Conservation (phyloP, 441 rosid species). For the Adansonia madagascariensis region DNA sequence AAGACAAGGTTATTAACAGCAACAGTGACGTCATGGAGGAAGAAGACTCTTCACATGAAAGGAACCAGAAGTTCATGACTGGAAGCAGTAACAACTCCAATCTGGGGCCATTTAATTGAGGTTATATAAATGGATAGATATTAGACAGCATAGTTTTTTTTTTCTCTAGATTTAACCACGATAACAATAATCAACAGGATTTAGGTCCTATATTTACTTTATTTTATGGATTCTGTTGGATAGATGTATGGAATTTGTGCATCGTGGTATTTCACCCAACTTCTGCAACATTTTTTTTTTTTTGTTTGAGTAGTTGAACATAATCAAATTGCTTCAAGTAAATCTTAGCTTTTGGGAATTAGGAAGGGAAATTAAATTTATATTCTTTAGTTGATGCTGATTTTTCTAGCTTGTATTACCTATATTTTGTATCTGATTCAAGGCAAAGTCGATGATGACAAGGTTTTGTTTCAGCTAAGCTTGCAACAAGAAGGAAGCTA, state of each 20-base stretch:
- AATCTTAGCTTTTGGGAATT: neutral
- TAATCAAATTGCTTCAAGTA: too few relatives aligned
- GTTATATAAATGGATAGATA: neutral
- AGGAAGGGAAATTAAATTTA: neutral
- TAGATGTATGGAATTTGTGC: neutral
- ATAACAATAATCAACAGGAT: neutral
- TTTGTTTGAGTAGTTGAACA: neutral
- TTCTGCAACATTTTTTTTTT: neutral
- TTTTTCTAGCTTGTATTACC: neutral
- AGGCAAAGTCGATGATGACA: too few relatives aligned
- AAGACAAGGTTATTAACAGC: constrained; percentile 29
- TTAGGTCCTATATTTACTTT: neutral
- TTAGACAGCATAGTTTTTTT: neutral
- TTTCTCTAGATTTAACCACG: neutral
- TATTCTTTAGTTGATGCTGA: neutral
- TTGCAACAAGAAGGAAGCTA: neutral
- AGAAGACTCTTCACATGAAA: constrained; percentile 16
- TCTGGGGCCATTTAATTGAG: constrained; percentile 18
- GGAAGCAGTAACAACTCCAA: neutral
- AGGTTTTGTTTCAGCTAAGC: too few relatives aligned
- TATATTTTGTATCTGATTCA: too few relatives aligned
- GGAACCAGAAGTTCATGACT: neutral
- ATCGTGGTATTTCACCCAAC: neutral
- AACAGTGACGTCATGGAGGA: constrained; percentile 13
- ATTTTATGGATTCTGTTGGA: neutral